These are phyloP conservation scores for Talaromyces sp. DNA, from an alignment of 2,329 filamentous ascomycete genomes.

Conservation along the genomic window DNA sequence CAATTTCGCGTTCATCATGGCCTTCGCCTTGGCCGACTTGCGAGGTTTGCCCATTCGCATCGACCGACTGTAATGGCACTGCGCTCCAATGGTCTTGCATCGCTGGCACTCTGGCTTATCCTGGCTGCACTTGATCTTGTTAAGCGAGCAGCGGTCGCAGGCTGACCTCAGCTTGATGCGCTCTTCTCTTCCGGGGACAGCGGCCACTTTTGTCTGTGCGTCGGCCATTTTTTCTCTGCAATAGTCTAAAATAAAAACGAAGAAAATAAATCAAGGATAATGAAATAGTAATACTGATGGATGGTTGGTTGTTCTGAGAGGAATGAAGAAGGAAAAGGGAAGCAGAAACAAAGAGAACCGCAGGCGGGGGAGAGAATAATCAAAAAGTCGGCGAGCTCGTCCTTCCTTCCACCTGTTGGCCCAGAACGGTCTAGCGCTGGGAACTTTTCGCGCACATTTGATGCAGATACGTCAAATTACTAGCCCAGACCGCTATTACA, in stretches of 20 bases:
- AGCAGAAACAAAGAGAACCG: neutral
- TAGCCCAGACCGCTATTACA: neutral
- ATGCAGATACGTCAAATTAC: neutral
- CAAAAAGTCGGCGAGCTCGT: neutral
- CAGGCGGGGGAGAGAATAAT: neutral
- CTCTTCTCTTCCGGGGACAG: conserved; percentile 11
- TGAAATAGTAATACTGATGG: neutral
- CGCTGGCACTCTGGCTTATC: conserved; percentile 20
- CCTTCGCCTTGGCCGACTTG: conserved; percentile 18
- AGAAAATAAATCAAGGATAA: neutral
- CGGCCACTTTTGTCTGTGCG: conserved; percentile 1
- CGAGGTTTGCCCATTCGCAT: conserved; percentile 20
- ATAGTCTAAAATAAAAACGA: neutral
- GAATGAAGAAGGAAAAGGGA: neutral
- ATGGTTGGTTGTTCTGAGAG: neutral
- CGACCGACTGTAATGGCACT: conserved; percentile 20
- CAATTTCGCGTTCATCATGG: conserved; percentile 17
- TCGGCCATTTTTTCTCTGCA: conserved; percentile 5
- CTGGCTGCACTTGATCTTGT: conserved; percentile 21
- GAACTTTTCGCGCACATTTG: neutral
- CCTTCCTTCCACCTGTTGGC: neutral
- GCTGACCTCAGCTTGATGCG: conserved; percentile 19
- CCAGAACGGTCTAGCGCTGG: neutral
- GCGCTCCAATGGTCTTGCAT: conserved; percentile 18
- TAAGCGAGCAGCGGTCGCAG: conserved; percentile 19